Evolutionary conservation across 1,139 yeast species (phyloP).

Genomic region (Yamadazyma pseudoaaseri): DNA sequence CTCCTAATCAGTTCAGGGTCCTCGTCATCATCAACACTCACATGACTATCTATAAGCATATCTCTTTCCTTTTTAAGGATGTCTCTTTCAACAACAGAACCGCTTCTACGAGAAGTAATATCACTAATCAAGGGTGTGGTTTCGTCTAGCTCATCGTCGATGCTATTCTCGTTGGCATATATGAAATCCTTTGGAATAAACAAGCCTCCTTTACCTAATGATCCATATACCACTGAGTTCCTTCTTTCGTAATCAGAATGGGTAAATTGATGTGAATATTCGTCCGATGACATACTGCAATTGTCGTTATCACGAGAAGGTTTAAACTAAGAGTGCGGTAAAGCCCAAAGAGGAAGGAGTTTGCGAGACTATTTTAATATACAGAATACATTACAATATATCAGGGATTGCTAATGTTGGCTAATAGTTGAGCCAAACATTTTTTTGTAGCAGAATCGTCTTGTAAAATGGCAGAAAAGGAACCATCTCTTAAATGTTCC

Average conservation of each 20-base stretch:
- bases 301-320: too few relatives aligned
- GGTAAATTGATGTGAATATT: conserved; percentile 38
- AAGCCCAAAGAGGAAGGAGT: conserved; percentile 1
- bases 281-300: background rate
- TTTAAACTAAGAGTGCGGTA: too few relatives aligned
- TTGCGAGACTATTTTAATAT: conserved; percentile 1
- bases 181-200: conserved; percentile 52
- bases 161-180: conserved; percentile 9
- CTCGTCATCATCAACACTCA: conserved; percentile 12
- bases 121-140: conserved; percentile 15
- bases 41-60: conserved; percentile 29
- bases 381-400: too few relatives aligned
- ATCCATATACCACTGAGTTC: conserved; percentile 53
- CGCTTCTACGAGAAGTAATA: conserved; percentile 18
- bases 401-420: conserved; percentile 52
- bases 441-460: conserved; percentile 89
- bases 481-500: conserved; percentile 85
- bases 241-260: conserved; percentile 49
- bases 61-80: conserved; percentile 37
- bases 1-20: conserved; percentile 26
- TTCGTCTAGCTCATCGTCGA: conserved; percentile 16
- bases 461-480: conserved; percentile 73
- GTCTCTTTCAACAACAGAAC: conserved; percentile 27
- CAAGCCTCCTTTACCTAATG: conserved; percentile 53
- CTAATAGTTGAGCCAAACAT: conserved; percentile 78